phyloP scores from a whole-genome alignment of 202 grass and related monocot genomes.

The Miscanthus sacchariflorus region DNA sequence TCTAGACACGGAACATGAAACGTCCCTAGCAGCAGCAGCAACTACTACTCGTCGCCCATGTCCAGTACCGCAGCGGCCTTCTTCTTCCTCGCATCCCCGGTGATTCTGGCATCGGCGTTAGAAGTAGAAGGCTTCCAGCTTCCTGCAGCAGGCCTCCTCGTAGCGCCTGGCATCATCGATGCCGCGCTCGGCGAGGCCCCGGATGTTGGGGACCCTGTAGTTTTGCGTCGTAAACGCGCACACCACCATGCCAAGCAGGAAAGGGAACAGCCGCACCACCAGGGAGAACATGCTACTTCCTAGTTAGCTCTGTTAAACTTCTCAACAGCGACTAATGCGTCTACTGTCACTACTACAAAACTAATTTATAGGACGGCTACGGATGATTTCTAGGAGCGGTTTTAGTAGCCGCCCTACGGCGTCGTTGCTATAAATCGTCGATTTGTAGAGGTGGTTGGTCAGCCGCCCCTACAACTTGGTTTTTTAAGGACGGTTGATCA shows the following conservation, averaged over 20 bases:
- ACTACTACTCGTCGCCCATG: neutral
- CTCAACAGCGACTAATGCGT: too few species aligned
- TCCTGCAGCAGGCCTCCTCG: slow-evolving; percentile 60
- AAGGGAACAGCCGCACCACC: slow-evolving; percentile 54
- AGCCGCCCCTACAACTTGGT: too few species aligned
- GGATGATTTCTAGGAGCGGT: too few species aligned
- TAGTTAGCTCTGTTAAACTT: too few species aligned
- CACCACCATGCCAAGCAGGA: slow-evolving; percentile 48
- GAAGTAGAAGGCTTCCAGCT: neutral
- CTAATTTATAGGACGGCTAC: too few species aligned
- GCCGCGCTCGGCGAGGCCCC: slow-evolving; percentile 28
- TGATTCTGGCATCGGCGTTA: neutral
- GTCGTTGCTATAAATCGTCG: too few species aligned
- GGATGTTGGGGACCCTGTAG: slow-evolving; percentile 64
- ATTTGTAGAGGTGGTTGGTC: too few species aligned
- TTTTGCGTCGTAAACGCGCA: slow-evolving; percentile 59
- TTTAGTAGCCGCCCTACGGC: too few species aligned
- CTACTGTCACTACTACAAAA: too few species aligned
- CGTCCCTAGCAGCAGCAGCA: neutral
- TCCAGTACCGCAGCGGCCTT: neutral
- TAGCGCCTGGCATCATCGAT: slow-evolving; percentile 46
- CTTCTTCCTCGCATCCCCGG: slow-evolving; percentile 6
- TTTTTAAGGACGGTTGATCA: too few species aligned
- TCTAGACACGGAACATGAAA: too few species aligned
- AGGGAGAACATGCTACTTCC: slow-evolving; percentile 34